phyloP scores from a whole-genome alignment of 129 eudicot genomes.

The Tagetes patula region DNA sequence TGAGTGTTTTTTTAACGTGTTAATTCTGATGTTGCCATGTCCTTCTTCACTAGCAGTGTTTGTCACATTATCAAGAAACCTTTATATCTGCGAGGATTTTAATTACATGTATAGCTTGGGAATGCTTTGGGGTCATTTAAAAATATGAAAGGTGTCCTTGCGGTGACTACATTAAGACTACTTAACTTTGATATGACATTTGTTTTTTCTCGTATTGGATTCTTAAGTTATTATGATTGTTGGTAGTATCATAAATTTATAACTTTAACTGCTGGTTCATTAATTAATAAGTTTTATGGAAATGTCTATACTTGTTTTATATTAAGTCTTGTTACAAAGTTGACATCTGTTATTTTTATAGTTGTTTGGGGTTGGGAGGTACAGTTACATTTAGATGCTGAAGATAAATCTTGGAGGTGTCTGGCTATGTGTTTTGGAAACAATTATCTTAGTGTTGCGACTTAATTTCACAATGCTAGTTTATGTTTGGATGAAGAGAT shows the following conservation, averaged over 20 bases:
- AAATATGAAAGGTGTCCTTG: not conserved
- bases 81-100: not conserved
- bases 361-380: not conserved
- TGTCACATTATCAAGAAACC: not conserved
- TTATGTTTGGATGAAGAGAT: not conserved
- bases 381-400: not conserved
- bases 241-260: not conserved
- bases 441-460: not conserved
- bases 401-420: not conserved
- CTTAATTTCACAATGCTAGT: not conserved
- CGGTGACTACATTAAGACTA: constrained; percentile 6
- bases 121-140: constrained; percentile 16
- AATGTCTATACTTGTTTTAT: not conserved
- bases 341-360: not conserved
- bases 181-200: not conserved
- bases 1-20: not conserved
- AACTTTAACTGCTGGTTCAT: not conserved
- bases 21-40: not conserved
- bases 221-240: not conserved
- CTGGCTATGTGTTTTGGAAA: not conserved
- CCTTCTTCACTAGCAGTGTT: not conserved
- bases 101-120: constrained; percentile 17
- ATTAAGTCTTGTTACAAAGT: not conserved
- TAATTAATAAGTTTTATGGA: not conserved
- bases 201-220: not conserved